Evolutionary conservation across 805 yeast genomes (phyloP).

Genomic region (Lipomyces yamadae): DNA sequence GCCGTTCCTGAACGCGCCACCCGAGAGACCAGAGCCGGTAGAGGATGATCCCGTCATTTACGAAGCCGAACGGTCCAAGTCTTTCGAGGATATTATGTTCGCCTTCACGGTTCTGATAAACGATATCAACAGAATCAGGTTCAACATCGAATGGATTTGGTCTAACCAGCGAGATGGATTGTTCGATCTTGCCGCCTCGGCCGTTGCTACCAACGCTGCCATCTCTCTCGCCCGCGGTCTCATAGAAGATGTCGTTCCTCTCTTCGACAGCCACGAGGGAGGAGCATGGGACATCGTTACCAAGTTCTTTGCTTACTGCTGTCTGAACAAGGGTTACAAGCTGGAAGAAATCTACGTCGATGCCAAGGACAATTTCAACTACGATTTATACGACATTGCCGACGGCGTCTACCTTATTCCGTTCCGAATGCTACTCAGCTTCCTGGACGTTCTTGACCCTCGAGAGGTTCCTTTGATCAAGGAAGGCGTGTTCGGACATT

Average conservation of each 20-base stretch:
- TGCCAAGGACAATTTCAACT: not conserved
- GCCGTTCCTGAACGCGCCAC: not conserved
- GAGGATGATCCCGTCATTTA: not conserved
- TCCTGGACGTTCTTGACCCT: not conserved
- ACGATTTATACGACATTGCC: not conserved
- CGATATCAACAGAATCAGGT: not conserved
- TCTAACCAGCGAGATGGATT: not conserved
- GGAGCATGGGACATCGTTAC: not conserved
- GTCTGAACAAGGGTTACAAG: not conserved
- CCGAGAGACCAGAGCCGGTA: not conserved
- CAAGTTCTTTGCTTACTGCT: not conserved
- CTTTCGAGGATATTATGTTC: not conserved
- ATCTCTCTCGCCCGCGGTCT: conserved; percentile 1
- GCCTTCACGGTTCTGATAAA: not conserved
- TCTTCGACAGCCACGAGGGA: not conserved
- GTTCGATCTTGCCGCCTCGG: not conserved
- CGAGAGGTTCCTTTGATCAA: no score
- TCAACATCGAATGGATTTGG: not conserved
- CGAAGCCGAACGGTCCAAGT: not conserved
- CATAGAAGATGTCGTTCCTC: not conserved
- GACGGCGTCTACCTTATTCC: not conserved
- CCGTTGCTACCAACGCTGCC: not conserved
- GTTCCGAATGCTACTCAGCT: not conserved
- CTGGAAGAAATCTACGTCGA: not conserved
- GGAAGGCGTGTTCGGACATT: no score